Evolutionary conservation across 1,284 basidiomycete genomes (phyloP).

Genomic region (Sutorius eximius): DNA sequence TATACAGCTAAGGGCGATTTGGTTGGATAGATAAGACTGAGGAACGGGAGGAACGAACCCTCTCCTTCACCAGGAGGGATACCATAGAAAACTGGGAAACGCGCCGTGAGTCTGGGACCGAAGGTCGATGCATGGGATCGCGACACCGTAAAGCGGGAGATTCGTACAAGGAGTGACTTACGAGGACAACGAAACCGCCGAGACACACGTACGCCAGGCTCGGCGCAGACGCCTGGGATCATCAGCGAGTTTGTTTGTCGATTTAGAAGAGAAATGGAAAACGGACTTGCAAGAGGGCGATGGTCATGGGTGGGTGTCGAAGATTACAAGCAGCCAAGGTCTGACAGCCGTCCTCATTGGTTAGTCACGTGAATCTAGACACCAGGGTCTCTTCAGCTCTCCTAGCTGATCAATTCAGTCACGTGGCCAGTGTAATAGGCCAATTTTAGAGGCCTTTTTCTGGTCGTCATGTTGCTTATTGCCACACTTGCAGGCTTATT

Average conservation of each 20-base stretch:
- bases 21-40: not conserved
- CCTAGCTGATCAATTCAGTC: not conserved
- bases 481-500: constrained; percentile 31
- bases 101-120: constrained; percentile 1
- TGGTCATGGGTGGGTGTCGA: constrained; percentile 12
- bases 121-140: not conserved
- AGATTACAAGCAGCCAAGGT: too few relatives aligned
- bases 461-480: constrained; percentile 5
- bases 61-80: constrained; percentile 81
- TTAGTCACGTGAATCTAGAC: too few relatives aligned
- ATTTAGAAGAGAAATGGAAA: not conserved
- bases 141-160: not conserved
- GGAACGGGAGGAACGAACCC: constrained; percentile 37
- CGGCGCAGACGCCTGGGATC: constrained; percentile 46
- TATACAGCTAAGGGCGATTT: constrained; percentile 57
- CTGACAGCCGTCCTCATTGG: too few relatives aligned
- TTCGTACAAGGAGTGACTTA: constrained; percentile 31
- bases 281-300: constrained; percentile 30
- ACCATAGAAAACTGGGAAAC: constrained; percentile 71
- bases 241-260: constrained; percentile 17
- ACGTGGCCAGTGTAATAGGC: not conserved
- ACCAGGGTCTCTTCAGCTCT: too few relatives aligned
- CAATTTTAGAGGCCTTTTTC: not conserved
- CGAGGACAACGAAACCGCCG: constrained; percentile 74
- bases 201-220: constrained; percentile 72